Conservation (phyloP, 2,329 filamentous ascomycete genomes). For the Apiospora kogelbergensis region DNA sequence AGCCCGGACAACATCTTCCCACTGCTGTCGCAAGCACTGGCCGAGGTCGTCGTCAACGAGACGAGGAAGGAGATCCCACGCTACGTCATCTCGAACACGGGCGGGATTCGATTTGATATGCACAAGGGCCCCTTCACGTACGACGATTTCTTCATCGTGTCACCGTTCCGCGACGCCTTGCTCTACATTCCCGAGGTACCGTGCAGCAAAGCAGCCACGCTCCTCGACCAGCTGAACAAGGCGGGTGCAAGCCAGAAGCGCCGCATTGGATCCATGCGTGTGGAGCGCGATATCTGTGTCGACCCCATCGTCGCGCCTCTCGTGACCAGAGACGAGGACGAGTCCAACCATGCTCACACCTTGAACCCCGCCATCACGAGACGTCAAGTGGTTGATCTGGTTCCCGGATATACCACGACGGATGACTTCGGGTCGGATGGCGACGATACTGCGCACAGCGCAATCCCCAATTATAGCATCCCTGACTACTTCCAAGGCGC, state of each 20-base stretch:
- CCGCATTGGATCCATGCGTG: constrained; percentile 35
- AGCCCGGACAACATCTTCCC: constrained; percentile 74
- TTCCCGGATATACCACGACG: constrained; percentile 44
- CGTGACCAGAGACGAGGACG: constrained; percentile 13
- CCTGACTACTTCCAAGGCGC: constrained; percentile 81
- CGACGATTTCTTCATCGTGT: constrained; percentile 83
- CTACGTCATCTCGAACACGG: constrained; percentile 82
- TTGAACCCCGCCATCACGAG: constrained; percentile 36
- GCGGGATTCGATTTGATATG: constrained; percentile 91
- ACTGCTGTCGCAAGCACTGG: constrained; percentile 71
- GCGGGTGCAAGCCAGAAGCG: constrained; percentile 42
- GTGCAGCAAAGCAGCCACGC: constrained; percentile 69
- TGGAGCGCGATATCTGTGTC: constrained; percentile 45
- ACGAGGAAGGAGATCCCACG: constrained; percentile 60
- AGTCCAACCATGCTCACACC: constrained; percentile 24
- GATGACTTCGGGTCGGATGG: constrained; percentile 84
- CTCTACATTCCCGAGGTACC: constrained; percentile 78
- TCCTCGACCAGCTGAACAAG: constrained; percentile 58
- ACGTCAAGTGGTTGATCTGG: constrained; percentile 46
- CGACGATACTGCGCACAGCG: constrained; percentile 85
- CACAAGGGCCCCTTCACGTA: constrained; percentile 89
- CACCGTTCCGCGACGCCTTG: constrained; percentile 82
- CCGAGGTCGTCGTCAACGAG: constrained; percentile 60
- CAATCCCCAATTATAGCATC: constrained; percentile 71
- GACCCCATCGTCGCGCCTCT: constrained; percentile 39